A percentile compares a stretch with the other conserved stretches of the same genome.
Evolutionary conservation across 441 rosid species (phyloP).

Genomic region (Breynia disticha): DNA sequence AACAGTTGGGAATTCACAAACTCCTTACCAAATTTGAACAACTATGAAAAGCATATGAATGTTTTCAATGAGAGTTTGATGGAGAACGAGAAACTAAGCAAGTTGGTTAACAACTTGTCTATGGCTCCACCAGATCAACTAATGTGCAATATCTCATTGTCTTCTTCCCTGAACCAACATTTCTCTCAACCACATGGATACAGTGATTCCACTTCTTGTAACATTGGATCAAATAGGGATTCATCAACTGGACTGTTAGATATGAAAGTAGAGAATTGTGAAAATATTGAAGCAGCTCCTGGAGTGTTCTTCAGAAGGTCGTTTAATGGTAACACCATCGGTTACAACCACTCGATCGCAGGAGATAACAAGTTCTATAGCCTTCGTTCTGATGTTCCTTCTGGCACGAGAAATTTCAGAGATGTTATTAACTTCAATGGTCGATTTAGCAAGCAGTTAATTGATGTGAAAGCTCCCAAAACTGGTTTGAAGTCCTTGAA

Average conservation of each 20-base stretch:
- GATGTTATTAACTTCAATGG: conserved; percentile 20
- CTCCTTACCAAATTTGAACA: conserved; percentile 16
- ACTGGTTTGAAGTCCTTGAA: conserved; percentile 36
- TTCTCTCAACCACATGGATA: conserved; percentile 13
- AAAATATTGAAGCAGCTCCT: conserved; percentile 8
- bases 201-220: conserved; percentile 10
- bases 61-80: conserved; percentile 12
- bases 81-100: conserved; percentile 28
- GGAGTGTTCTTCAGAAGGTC: conserved; percentile 11
- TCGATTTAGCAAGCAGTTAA: conserved; percentile 35
- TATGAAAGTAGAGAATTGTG: conserved; percentile 17
- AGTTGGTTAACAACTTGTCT: conserved; percentile 57
- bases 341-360: conserved; percentile 20
- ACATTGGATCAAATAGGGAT: conserved; percentile 6
- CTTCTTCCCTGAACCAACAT: conserved; percentile 16
- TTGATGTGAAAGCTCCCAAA: conserved; percentile 34
- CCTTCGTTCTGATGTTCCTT: conserved; percentile 14
- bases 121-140: conserved; percentile 57
- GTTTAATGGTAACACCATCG: conserved; percentile 16
- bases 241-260: conserved; percentile 13
- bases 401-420: conserved; percentile 22
- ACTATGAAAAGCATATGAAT: conserved; percentile 20
- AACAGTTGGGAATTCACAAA: conserved; percentile 35
- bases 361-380: conserved; percentile 30
- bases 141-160: conserved; percentile 34